Evolutionary conservation across 1,139 yeast genomes (phyloP), one percentile per base, ranked within the genome.

Genomic region (Scheffersomyces quercinus): DNA sequence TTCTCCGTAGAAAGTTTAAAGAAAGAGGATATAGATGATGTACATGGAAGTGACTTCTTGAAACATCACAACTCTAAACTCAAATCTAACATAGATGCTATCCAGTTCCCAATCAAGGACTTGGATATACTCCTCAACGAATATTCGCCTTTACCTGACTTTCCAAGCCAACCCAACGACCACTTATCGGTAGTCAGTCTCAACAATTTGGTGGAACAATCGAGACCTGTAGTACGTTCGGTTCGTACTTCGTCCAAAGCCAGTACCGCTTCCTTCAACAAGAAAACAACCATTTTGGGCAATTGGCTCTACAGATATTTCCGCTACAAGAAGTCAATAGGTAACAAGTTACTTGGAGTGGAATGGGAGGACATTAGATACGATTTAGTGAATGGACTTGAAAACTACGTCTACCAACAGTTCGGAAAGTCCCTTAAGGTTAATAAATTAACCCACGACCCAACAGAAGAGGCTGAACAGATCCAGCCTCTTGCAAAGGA

Each of bases 301-400:
- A 60, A 59, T 28, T 68, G 75, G 74, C 54, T 73, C 20, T 54
- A 57, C 48, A 62, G 65, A 35, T 71, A 64, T 52, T 73, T 74
- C 56, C 70, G 64, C 43, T 70, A 70, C 47, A 73, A 69, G 43
- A 71, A 69, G 48, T 57, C 68, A 3, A 58, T 64, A n/a, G 65
- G 67, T 2, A 69, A 68, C 53, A 73, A 73, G 28, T 53, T 73
- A 15, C 47, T 72, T 28, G 76, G 70, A 1, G 67, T 74, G 53
- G 78, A 72, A 54, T 74, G 77, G 78, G 78, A 74, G 46, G 75
- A 70, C 42, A 66, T 73, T 35, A 56, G 78, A 31, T 62, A 67
- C 42, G 79, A 74, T 36, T 52, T 73, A 36, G 50, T 66, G 3
- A 60, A 63, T 45, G 77, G 77, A 2, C 53, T 71, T 13, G 79